Base-by-base conservation (phyloP, 257 asterid species). In the Mentha longifolia region DNA sequence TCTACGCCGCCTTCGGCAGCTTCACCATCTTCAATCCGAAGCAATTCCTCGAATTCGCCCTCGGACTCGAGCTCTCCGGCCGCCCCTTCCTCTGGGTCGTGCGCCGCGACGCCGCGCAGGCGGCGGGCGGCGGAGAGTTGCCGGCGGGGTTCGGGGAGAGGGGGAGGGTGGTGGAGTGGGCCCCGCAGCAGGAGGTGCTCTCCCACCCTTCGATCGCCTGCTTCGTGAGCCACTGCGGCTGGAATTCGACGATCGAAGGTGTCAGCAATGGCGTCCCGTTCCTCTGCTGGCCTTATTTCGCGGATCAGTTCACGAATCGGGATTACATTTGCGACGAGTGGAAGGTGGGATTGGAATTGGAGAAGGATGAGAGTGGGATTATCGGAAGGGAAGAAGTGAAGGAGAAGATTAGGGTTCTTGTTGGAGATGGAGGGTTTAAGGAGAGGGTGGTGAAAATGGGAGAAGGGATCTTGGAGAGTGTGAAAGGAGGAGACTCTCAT, bases 221-320 rank as follows among this genome's bases (percentile, higher is more conserved):
- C 47, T 85, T 87, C 61, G 3, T 87, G 3, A 81, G 87, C 68
- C 93, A 87, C 20, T 85, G 93, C 20, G 93, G 93, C 2, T 83
- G 93, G 88, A 87, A 85, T 68, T 87, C 90, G 0, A 80, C 86
- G 0, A 3, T 82, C 6, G 89, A 81, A 58, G 70, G 88, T 1
- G 43, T 81, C 0, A 76, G 85, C 70, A 85, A 73, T 28, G 93
- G 88, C 7, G 61, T 85, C 15, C 89, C 91, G 16, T 66, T 85
- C 63, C 54, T 85, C 16, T 87, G 89, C 58, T 87, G 91, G 89
- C 94, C 94, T 6, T 85, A 83, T 66, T 85, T 81, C 30, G 87
- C 83, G 0, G 94, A 87, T 47, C 94, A 85, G 65, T 72, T 78
- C 6, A 41, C 68, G 5, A 81, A 87, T 50, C 72, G 66, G 67